phyloP scores from a whole-genome alignment of 768 basidiomycete genomes.

The Termitomyces sp. region DNA sequence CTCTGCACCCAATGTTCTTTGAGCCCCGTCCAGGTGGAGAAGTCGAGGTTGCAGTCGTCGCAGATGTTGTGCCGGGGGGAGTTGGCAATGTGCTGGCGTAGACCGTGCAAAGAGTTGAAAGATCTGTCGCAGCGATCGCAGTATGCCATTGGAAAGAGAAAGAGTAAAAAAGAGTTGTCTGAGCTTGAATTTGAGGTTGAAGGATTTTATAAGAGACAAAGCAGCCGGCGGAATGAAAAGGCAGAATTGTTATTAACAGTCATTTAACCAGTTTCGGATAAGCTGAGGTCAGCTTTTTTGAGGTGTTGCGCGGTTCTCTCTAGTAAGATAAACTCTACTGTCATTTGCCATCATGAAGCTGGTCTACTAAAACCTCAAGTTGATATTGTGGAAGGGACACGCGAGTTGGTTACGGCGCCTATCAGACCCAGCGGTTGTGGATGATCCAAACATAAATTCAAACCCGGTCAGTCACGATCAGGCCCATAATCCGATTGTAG shows the following conservation, averaged over 20 bases:
- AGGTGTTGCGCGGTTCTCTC: too few species aligned
- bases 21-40: conserved; percentile 29
- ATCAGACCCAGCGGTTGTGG: too few species aligned
- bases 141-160: conserved; percentile 19
- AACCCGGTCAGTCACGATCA: neutral
- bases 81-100: conserved; percentile 28
- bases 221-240: neutral
- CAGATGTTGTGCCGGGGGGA: conserved; percentile 41
- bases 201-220: neutral
- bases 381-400: neutral
- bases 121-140: conserved; percentile 34
- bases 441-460: neutral
- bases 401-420: neutral
- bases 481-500: too few species aligned
- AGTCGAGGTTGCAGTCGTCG: conserved; percentile 39
- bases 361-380: neutral
- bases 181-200: neutral
- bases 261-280: neutral
- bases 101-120: conserved; percentile 25
- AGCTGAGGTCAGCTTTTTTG: neutral
- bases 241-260: neutral
- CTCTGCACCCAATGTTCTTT: conserved; percentile 51
- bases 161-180: too few species aligned
- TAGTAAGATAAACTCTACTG: neutral
- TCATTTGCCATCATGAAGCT: neutral